phyloP scores from a whole-genome alignment of 1,284 basidiomycete species.

The Ustilago crameri region DNA sequence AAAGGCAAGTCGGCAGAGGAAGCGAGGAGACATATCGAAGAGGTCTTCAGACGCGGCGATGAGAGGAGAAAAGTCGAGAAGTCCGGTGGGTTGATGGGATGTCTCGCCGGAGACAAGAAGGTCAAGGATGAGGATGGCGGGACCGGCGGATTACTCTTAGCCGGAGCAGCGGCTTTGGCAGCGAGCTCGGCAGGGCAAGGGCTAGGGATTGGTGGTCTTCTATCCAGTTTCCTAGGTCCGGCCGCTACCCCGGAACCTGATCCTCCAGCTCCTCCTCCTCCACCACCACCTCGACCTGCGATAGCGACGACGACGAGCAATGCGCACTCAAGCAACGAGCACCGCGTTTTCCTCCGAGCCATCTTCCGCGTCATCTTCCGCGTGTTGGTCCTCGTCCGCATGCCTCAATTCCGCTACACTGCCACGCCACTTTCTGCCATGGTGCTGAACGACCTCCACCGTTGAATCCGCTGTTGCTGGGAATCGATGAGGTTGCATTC shows the following conservation, averaged over 20 bases:
- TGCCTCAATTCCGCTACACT: slow-evolving; percentile 21
- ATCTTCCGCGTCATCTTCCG: slow-evolving; percentile 37
- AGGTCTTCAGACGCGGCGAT: not conserved
- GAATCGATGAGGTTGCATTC: not conserved
- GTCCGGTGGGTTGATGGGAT: not conserved
- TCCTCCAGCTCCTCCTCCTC: not conserved
- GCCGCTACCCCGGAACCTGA: not conserved
- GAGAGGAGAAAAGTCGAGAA: not conserved
- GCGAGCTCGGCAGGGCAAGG: not conserved
- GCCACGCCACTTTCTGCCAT: slow-evolving; percentile 27
- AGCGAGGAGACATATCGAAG: slow-evolving; percentile 2
- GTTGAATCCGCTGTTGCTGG: slow-evolving; percentile 14
- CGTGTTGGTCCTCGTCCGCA: slow-evolving; percentile 29
- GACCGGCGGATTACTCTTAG: slow-evolving; percentile 17
- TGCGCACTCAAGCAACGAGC: slow-evolving; percentile 9
- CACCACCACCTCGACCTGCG: not conserved
- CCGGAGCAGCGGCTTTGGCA: not conserved
- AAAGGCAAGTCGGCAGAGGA: not conserved
- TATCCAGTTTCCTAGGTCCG: not conserved
- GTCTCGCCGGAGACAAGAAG: not conserved
- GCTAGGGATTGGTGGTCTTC: not conserved
- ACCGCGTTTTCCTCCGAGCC: slow-evolving; percentile 28
- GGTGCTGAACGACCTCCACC: slow-evolving; percentile 32
- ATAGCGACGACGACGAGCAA: not conserved
- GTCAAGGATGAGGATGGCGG: slow-evolving; percentile 1